A percentile compares a stretch with the other conserved stretches of the same genome.
phyloP scores from a whole-genome alignment of 345 rosid species.

The Salix brachista region DNA sequence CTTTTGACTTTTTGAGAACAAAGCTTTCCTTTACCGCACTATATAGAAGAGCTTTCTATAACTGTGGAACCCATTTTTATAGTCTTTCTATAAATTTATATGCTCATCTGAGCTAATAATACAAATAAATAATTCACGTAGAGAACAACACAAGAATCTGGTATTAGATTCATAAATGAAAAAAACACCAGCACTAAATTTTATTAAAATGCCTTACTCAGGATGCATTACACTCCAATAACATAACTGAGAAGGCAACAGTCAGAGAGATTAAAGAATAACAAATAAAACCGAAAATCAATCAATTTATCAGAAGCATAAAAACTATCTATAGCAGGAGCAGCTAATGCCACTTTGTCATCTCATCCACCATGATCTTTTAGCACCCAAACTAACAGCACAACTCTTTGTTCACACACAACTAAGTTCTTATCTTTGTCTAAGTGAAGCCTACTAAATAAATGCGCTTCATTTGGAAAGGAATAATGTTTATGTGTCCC shows the following conservation, averaged over 20 bases:
- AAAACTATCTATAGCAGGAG: not conserved
- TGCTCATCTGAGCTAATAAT: not conserved
- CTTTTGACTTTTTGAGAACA: not conserved
- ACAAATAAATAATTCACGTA: not conserved
- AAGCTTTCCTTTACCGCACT: not conserved
- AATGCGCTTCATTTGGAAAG: not conserved
- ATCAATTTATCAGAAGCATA: not conserved
- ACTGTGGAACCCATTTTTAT: not conserved
- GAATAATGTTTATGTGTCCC: not conserved
- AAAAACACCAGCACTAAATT: not conserved
- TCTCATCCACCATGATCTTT: not conserved
- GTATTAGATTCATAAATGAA: not conserved
- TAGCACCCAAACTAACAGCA: not conserved
- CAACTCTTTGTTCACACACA: not conserved
- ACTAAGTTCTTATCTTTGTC: not conserved
- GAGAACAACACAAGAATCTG: not conserved
- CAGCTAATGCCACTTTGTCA: not conserved
- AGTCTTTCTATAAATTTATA: not conserved
- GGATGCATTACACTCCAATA: not conserved
- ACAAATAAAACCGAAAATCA: not conserved
- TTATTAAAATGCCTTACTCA: not conserved
- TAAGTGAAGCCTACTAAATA: not conserved
- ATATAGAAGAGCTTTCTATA: not conserved
- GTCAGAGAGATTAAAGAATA: not conserved
- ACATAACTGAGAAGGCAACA: not conserved